Conservation (phyloP, 2,329 filamentous ascomycete species). For the Raffaelea ambrosiae region DNA sequence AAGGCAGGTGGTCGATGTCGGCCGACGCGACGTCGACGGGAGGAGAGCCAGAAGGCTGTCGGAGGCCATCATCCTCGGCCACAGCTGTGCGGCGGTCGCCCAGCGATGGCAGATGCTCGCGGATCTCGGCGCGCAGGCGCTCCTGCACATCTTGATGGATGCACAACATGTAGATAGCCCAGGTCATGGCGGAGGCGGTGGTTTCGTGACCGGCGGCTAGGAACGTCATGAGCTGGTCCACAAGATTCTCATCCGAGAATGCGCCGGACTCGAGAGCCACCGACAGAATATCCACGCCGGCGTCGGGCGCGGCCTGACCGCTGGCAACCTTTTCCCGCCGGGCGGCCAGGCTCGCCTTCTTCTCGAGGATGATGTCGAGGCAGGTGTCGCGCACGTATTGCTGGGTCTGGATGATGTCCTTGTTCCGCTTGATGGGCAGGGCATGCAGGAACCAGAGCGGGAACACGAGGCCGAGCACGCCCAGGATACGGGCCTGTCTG, state of each 20-base stretch:
- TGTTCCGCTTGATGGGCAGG: conserved; percentile 65
- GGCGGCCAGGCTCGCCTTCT: conserved; percentile 46
- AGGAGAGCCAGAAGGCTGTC: conserved; percentile 14
- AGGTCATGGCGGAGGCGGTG: conserved; percentile 66
- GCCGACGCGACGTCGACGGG: conserved; percentile 25
- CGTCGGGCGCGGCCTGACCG: conserved; percentile 13
- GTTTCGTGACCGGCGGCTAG: conserved; percentile 77
- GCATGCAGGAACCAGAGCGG: conserved; percentile 50
- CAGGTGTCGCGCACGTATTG: conserved; percentile 57
- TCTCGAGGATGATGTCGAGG: conserved; percentile 59
- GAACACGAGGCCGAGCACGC: conserved; percentile 52
- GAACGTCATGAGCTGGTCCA: conserved; percentile 87
- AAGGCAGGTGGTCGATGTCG: conserved; percentile 66
- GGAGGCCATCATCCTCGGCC: no score
- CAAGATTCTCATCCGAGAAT: conserved; percentile 71
- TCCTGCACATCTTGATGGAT: conserved; percentile 56
- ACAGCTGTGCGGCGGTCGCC: conserved; percentile 14
- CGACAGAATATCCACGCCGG: conserved; percentile 66
- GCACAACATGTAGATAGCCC: conserved; percentile 64
- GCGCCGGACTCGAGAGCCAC: conserved; percentile 68
- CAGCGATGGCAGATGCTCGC: conserved; percentile 45
- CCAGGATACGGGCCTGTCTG: conserved; percentile 43
- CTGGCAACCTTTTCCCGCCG: conserved; percentile 24
- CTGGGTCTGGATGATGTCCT: conserved; percentile 48
- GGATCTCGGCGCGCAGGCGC: conserved; percentile 60